Base-by-base conservation (phyloP, 176 grass and related monocot species). In the Oryza nivara region DNA sequence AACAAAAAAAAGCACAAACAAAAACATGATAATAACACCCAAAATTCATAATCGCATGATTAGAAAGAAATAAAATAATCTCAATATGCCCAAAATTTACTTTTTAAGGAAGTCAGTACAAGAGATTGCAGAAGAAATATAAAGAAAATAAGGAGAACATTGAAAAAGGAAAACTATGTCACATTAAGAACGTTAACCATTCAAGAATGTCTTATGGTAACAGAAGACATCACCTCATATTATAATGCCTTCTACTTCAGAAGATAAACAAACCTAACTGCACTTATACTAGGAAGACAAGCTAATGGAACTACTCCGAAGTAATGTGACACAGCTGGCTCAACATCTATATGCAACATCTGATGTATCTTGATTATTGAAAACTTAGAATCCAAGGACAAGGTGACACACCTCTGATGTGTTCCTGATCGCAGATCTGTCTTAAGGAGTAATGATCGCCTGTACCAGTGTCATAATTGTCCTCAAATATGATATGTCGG, bases 401-500 rank as follows among this genome's bases (percentile, higher is more conserved):
- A 82, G 16, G 68, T 15, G 12, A 80, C 52, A 80, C n/a, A 90
- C 95, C 95, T 93, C 92, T 97, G 65, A 95, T 92, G 83, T 95
- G 86, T 48, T 83, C 60, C 73, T 97, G 95, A 79, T 97, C 95
- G 51, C 95, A 97, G 74, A 95, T 95, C 75, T 97, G 92, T 28
- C 95, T 86, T 79, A 97, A 72, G 30, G 95, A 97, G 85, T 97
- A 95, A 92, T 97, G 92, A 52, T 97, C 95, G 4, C 95, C 95
- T 41, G 82, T 95, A 78, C 95, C 92, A 65, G 95, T 97, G 74
- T 97, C 95, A 80, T 97, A 97, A 80, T 97, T 97, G 73, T 97
- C 95, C 86, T 97, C 95, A 56, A 97, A 97, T 88, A 97, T 95
- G 49, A 97, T 88, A 86, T 97, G 90, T 28, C 35, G 72, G 76